Evolutionary conservation across 2,329 filamentous ascomycete species (phyloP).

Genomic region (Aspergillus clavatus): DNA sequence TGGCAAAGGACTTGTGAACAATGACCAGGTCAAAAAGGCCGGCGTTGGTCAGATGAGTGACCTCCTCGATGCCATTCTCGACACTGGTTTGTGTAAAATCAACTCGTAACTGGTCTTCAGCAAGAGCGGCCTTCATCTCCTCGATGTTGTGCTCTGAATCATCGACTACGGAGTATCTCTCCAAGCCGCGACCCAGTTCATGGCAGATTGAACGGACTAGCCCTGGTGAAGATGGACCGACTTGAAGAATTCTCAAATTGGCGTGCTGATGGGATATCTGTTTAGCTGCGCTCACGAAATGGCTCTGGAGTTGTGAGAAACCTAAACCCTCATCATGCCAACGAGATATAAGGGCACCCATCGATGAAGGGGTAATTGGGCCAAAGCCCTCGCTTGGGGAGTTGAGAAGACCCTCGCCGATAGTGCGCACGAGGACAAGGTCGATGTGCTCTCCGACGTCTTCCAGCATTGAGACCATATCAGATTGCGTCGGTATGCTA

Average conservation of each 20-base stretch:
- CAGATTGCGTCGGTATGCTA: slow-evolving; percentile 1
- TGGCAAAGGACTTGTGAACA: slow-evolving; percentile 5
- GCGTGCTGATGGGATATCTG: slow-evolving; percentile 5
- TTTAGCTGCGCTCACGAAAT: slow-evolving; percentile 7
- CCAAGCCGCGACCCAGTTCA: slow-evolving; percentile 1
- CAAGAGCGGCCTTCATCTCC: slow-evolving; percentile 2
- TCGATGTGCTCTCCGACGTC: slow-evolving; percentile 6
- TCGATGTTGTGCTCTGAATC: slow-evolving; percentile 1
- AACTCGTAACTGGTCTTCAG: slow-evolving; percentile 2
- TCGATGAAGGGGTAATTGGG: neutral
- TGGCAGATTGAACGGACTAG: slow-evolving; percentile 4
- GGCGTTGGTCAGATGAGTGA: neutral
- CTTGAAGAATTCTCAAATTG: slow-evolving; percentile 3
- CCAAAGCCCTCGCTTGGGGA: neutral
- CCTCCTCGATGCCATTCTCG: slow-evolving; percentile 1
- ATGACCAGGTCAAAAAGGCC: slow-evolving; percentile 5
- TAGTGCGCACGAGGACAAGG: neutral
- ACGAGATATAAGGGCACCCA: slow-evolving; percentile 3
- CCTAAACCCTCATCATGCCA: slow-evolving; percentile 5
- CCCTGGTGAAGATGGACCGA: slow-evolving; percentile 5
- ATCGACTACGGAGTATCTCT: slow-evolving; percentile 3
- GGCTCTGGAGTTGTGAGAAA: slow-evolving; percentile 2
- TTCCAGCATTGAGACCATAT: slow-evolving; percentile 2
- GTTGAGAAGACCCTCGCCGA: slow-evolving; percentile 3
- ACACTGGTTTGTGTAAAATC: neutral